Percentiles rank a stretch among this genome's conserved stretches.
phyloP scores from a whole-genome alignment of 306 rosid genomes.

The barrel medic (Medicago truncatula) region DNA sequence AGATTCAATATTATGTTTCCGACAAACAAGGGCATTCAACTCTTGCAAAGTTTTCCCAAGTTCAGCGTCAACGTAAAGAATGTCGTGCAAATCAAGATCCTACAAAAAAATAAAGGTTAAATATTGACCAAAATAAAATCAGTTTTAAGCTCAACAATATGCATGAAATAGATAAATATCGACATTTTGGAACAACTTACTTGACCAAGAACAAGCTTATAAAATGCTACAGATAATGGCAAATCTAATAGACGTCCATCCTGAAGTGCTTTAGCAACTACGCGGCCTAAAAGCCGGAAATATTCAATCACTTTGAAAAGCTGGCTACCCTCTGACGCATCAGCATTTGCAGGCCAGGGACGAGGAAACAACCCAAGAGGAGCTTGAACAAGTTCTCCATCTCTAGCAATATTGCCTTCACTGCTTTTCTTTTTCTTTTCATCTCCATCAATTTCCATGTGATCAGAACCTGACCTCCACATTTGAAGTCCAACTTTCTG shows the following conservation, averaged over 20 bases:
- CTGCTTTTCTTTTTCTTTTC: constrained; percentile 54
- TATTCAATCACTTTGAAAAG: constrained; percentile 77
- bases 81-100: constrained; percentile 98
- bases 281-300: constrained; percentile 93
- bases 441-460: constrained; percentile 79
- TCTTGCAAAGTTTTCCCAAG: constrained; percentile 93
- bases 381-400: constrained; percentile 70
- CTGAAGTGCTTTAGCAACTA: constrained; percentile 96
- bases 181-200: constrained; percentile 55
- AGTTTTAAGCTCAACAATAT: not conserved
- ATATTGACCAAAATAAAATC: constrained; percentile 21
- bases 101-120: constrained; percentile 42
- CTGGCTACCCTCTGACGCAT: constrained; percentile 76
- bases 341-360: constrained; percentile 85
- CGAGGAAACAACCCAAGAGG: constrained; percentile 94
- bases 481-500: constrained; percentile 81
- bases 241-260: constrained; percentile 96
- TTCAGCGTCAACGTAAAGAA: constrained; percentile 84
- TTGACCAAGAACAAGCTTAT: constrained; percentile 89
- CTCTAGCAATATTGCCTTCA: constrained; percentile 50
- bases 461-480: constrained; percentile 84
- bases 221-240: constrained; percentile 87
- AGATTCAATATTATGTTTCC: constrained; percentile 69
- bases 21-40: constrained; percentile 76
- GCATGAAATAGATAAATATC: constrained; percentile 21